A percentile compares a stretch with the other conserved stretches of the same genome.
Conservation (phyloP, 2,329 filamentous ascomycete species). For the Rugonectria rugulosa region DNA sequence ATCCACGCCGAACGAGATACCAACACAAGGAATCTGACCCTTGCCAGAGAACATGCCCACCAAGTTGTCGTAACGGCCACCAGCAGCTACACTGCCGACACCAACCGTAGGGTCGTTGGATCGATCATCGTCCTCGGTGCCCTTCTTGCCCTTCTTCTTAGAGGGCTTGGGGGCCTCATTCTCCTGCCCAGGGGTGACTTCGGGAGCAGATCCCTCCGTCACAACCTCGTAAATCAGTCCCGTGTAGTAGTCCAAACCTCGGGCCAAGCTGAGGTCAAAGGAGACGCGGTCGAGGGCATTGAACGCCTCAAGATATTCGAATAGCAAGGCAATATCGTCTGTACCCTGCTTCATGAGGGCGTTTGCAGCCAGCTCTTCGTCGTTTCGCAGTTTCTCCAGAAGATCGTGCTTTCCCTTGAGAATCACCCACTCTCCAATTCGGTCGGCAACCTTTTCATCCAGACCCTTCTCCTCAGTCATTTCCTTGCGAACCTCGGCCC, state of each 20-base stretch:
- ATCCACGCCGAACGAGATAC: conserved; percentile 91
- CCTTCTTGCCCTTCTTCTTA: conserved; percentile 60
- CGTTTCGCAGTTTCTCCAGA: conserved; percentile 71
- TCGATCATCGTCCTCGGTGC: conserved; percentile 67
- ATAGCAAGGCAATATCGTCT: conserved; percentile 80
- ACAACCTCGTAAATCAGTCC: conserved; percentile 91
- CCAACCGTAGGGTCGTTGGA: conserved; percentile 82
- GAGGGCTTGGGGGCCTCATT: conserved; percentile 41
- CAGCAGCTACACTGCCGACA: conserved; percentile 87
- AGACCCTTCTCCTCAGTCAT: conserved; percentile 95
- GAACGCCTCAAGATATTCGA: conserved; percentile 83
- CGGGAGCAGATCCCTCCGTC: conserved; percentile 76
- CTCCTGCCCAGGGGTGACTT: conserved; percentile 47
- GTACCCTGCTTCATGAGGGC: conserved; percentile 80
- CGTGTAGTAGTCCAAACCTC: conserved; percentile 93
- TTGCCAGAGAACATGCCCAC: conserved; percentile 94
- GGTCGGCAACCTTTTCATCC: conserved; percentile 77
- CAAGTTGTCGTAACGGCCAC: conserved; percentile 90
- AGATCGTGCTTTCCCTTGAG: conserved; percentile 79
- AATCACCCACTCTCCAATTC: conserved; percentile 85
- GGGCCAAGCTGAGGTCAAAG: conserved; percentile 88
- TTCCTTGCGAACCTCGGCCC: conserved; percentile 88
- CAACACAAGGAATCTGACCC: conserved; percentile 71
- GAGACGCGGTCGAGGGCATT: conserved; percentile 76
- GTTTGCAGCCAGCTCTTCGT: conserved; percentile 74